Evolutionary conservation across 1,284 basidiomycete genomes (phyloP).

Genomic region (Tausonia pullulans): DNA sequence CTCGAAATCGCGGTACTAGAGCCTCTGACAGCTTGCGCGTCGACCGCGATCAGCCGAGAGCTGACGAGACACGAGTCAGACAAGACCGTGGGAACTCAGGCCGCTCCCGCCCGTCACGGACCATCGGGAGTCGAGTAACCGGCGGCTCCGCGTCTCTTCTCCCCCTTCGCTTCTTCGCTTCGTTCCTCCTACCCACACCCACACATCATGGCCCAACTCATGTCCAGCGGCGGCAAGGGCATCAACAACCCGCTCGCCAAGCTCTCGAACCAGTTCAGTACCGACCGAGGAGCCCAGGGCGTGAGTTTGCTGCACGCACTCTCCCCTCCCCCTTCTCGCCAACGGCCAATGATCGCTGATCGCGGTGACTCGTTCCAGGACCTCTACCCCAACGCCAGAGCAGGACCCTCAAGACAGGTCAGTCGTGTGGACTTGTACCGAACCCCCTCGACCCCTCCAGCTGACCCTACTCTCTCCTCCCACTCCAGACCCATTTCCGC

Average conservation of each 20-base stretch:
- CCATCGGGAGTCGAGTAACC: too few relatives aligned
- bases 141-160: too few relatives aligned
- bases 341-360: neutral
- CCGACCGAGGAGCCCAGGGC: neutral
- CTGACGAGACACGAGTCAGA: too few relatives aligned
- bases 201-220: too few relatives aligned
- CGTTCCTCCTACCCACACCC: too few relatives aligned
- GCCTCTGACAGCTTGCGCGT: too few relatives aligned
- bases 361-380: neutral
- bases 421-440: neutral
- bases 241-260: constrained; percentile 8
- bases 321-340: neutral
- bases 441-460: neutral
- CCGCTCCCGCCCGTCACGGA: too few relatives aligned
- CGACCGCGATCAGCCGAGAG: too few relatives aligned
- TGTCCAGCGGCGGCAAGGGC: constrained; percentile 5
- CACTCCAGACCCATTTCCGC: neutral
- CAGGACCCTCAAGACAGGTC: constrained; percentile 4
- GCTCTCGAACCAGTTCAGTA: neutral
- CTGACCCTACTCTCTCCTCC: neutral
- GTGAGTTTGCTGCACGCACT: neutral
- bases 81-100: too few relatives aligned
- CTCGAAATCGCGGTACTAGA: too few relatives aligned
- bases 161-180: too few relatives aligned
- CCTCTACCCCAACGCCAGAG: neutral